Evolutionary conservation across 306 rosid species (phyloP).

Genomic region (Myrica gale): DNA sequence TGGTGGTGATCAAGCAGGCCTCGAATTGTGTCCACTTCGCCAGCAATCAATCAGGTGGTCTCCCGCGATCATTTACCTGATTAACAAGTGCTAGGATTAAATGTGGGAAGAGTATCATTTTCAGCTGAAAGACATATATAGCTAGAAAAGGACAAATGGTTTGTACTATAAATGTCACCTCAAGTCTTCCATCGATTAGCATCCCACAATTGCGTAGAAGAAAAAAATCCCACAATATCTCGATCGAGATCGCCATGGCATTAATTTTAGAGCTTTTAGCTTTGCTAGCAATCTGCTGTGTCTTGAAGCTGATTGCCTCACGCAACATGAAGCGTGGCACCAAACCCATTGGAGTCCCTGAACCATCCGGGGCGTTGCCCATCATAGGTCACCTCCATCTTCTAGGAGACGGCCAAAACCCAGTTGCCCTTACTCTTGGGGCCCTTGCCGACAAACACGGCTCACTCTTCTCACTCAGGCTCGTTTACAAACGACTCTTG

Average conservation of each 20-base stretch:
- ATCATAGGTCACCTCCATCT: conserved; percentile 51
- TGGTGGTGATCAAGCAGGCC: too few species aligned
- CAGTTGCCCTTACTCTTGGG: conserved; percentile 32
- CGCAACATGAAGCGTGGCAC: background rate
- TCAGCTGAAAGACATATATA: too few species aligned
- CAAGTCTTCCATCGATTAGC: too few species aligned
- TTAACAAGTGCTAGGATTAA: too few species aligned
- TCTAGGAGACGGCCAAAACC: conserved; percentile 9
- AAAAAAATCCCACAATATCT: background rate
- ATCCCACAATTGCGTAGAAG: too few species aligned
- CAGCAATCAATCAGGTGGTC: too few species aligned
- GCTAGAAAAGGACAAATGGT: background rate
- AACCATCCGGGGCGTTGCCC: conserved; percentile 39
- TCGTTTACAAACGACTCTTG: conserved; percentile 30
- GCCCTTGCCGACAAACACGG: conserved; percentile 39
- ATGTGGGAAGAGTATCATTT: too few species aligned
- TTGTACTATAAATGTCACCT: background rate
- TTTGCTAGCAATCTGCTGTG: background rate
- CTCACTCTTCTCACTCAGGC: conserved; percentile 30
- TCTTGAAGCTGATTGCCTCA: background rate
- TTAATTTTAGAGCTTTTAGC: background rate
- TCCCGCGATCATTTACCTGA: too few species aligned
- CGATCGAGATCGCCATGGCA: background rate
- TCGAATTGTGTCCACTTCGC: too few species aligned
- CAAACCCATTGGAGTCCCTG: conserved; percentile 10